Conservation (phyloP, 2,329 filamentous ascomycete genomes). For the Aspergillus sp. region DNA sequence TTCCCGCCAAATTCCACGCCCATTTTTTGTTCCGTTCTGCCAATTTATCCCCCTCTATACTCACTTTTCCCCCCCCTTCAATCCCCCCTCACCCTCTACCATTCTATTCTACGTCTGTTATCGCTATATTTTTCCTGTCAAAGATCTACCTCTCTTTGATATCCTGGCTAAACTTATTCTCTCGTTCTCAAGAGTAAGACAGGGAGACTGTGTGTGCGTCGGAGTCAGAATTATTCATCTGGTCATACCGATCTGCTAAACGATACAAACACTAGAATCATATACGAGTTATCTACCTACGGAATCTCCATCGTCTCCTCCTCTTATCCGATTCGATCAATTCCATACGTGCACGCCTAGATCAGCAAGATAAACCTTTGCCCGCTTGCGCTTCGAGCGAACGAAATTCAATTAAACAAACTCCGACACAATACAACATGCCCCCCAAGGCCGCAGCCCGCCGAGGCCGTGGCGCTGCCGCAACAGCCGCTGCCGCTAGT, state of each 20-base stretch:
- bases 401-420: not conserved
- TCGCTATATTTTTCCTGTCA: not conserved
- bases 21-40: not conserved
- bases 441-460: conserved; percentile 35
- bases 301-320: too few relatives aligned
- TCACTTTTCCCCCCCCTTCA: too few relatives aligned
- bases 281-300: too few relatives aligned
- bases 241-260: not conserved
- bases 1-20: not conserved
- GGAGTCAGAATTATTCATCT: not conserved
- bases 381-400: not conserved
- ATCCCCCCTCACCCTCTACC: not conserved
- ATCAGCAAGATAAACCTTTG: too few relatives aligned
- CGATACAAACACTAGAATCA: not conserved
- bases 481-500: conserved; percentile 16
- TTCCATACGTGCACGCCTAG: too few relatives aligned
- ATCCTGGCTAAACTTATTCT: not conserved
- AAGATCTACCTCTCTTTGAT: not conserved
- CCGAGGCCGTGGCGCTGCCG: conserved; percentile 23
- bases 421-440: conserved; percentile 18
- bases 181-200: not conserved
- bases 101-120: not conserved
- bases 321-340: too few relatives aligned
- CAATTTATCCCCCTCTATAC: not conserved
- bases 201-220: not conserved